These are phyloP conservation scores for Fraxinus xanthoxyloides DNA, from an alignment of 305 asterid species.

Conservation along the genomic window DNA sequence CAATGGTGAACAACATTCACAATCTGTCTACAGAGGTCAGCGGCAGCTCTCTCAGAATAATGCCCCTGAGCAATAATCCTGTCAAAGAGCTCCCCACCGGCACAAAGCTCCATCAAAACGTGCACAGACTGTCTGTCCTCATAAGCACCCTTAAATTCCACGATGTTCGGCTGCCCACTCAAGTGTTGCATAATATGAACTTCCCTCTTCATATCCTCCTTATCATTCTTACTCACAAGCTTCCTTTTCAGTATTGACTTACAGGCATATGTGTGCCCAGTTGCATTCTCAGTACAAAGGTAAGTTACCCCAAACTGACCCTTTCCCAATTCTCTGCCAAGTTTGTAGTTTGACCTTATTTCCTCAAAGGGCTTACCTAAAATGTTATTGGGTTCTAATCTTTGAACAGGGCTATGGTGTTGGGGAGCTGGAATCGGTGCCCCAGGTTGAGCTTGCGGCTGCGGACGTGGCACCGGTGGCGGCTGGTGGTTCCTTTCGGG, in stretches of 20 bases:
- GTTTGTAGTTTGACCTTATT: constrained; percentile 39
- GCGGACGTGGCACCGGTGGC: constrained; percentile 22
- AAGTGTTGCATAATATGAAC: constrained; percentile 63
- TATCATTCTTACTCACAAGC: constrained; percentile 52
- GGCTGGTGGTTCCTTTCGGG: constrained; percentile 19
- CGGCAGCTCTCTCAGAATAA: constrained; percentile 57
- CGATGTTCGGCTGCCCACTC: constrained; percentile 63
- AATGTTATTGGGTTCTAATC: constrained; percentile 42
- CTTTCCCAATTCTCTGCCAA: constrained; percentile 63
- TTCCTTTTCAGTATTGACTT: constrained; percentile 63
- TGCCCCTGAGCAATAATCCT: constrained; percentile 58
- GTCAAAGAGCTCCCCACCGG: constrained; percentile 65
- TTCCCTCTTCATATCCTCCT: constrained; percentile 63
- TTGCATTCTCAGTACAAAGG: constrained; percentile 45
- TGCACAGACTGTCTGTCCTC: constrained; percentile 58
- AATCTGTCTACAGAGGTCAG: constrained; percentile 61
- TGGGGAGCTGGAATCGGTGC: constrained; percentile 29
- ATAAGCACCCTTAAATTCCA: constrained; percentile 55
- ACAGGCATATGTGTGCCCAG: constrained; percentile 51
- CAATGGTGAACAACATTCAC: constrained; percentile 66
- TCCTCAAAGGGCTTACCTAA: constrained; percentile 58
- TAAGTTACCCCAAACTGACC: constrained; percentile 70
- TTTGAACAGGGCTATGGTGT: constrained; percentile 25
- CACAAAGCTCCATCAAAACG: constrained; percentile 62
- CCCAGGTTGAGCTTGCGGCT: constrained; percentile 26